A percentile compares a stretch with the other conserved stretches of the same genome.
Conservation (phyloP, 495 filamentous ascomycete genomes). For the Talaromyces borbonicus region DNA sequence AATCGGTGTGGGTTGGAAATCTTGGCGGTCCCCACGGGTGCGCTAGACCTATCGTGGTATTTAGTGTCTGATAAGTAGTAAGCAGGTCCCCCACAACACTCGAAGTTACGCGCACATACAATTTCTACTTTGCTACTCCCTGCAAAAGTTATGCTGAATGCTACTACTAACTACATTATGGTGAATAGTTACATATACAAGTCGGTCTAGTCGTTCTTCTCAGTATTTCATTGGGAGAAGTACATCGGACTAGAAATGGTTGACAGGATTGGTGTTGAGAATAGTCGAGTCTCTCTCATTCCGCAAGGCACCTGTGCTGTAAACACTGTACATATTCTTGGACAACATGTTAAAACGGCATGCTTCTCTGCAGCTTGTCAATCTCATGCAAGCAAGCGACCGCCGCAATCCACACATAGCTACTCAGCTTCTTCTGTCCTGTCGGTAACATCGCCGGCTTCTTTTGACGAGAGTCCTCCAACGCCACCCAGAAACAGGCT, state of each 20-base stretch:
- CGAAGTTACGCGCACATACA: too few relatives aligned
- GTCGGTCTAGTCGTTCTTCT: too few relatives aligned
- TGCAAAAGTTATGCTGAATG: not conserved
- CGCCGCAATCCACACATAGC: slow-evolving; percentile 38
- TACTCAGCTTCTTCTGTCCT: slow-evolving; percentile 24
- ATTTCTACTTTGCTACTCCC: not conserved
- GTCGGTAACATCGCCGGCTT: slow-evolving; percentile 4
- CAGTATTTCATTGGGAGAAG: too few relatives aligned
- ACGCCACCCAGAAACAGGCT: slow-evolving; percentile 37
- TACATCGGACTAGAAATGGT: too few relatives aligned
- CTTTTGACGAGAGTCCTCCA: slow-evolving; percentile 15
- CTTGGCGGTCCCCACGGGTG: slow-evolving; percentile 1
- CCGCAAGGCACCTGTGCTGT: too few relatives aligned
- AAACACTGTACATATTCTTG: too few relatives aligned
- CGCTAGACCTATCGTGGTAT: not conserved
- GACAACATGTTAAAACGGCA: slow-evolving; percentile 4
- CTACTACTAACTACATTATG: too few relatives aligned
- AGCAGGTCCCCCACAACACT: not conserved
- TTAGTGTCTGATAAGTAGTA: not conserved
- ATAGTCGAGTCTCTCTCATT: too few relatives aligned
- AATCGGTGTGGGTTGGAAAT: slow-evolving; percentile 8
- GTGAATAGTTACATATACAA: too few relatives aligned
- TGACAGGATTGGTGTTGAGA: too few relatives aligned
- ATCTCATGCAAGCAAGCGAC: slow-evolving; percentile 36
- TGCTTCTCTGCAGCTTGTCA: slow-evolving; percentile 17